phyloP scores from a whole-genome alignment of 2,329 filamentous ascomycete species.

The Ceratocystis ficicola region DNA sequence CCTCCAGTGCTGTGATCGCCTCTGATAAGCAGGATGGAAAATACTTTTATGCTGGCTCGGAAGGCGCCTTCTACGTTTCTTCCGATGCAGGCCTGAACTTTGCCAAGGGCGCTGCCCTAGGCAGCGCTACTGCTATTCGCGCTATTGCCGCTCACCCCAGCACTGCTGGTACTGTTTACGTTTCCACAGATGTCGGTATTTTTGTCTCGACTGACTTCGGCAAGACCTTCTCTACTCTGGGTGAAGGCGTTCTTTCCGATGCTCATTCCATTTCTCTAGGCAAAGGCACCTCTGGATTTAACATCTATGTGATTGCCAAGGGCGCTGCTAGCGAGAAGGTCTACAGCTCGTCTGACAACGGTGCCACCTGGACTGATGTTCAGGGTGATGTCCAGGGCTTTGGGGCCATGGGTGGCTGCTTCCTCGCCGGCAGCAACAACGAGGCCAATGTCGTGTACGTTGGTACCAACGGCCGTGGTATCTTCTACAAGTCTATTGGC shows the following conservation, averaged over 20 bases:
- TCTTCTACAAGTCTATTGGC: neutral
- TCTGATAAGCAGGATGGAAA: slow-evolving; percentile 42
- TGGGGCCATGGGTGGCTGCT: slow-evolving; percentile 33
- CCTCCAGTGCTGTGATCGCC: slow-evolving; percentile 34
- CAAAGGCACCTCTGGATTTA: slow-evolving; percentile 34
- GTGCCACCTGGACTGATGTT: slow-evolving; percentile 36
- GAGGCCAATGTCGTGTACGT: slow-evolving; percentile 33
- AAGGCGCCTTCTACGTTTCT: slow-evolving; percentile 40
- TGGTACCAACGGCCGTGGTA: slow-evolving; percentile 18
- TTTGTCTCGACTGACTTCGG: slow-evolving; percentile 44
- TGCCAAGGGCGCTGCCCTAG: slow-evolving; percentile 30
- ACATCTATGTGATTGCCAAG: slow-evolving; percentile 16
- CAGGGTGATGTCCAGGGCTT: slow-evolving; percentile 36
- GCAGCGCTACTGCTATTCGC: slow-evolving; percentile 37
- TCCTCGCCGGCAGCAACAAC: slow-evolving; percentile 36
- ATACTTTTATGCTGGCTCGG: slow-evolving; percentile 41
- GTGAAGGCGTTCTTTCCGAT: slow-evolving; percentile 29
- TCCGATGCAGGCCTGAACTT: slow-evolving; percentile 39
- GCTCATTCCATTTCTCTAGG: slow-evolving; percentile 37
- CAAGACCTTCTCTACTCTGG: slow-evolving; percentile 34
- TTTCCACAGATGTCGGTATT: slow-evolving; percentile 43
- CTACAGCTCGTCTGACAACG: slow-evolving; percentile 36
- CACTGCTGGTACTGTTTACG: slow-evolving; percentile 47
- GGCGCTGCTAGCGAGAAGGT: slow-evolving; percentile 34
- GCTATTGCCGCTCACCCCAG: slow-evolving; percentile 45